Evolutionary conservation across 2,329 filamentous ascomycete species (phyloP).

Genomic region (Didymella pomorum): DNA sequence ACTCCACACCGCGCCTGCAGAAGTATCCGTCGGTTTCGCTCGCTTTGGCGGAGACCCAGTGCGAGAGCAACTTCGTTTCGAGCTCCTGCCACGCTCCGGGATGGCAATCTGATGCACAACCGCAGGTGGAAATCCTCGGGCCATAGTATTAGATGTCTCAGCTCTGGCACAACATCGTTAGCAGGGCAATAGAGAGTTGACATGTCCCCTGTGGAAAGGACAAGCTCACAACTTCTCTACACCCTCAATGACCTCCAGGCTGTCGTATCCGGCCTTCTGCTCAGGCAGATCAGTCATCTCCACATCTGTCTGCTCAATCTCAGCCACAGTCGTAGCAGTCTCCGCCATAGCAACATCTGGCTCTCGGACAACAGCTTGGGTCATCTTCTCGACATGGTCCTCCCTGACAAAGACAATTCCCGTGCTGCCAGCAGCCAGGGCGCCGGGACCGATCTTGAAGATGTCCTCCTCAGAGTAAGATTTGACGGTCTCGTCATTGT

Average conservation of each 20-base stretch:
- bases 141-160: background rate
- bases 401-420: slow-evolving; percentile 87
- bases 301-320: slow-evolving; percentile 5
- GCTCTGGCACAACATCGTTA: slow-evolving; percentile 2
- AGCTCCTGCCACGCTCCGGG: background rate
- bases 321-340: background rate
- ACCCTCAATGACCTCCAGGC: slow-evolving; percentile 39
- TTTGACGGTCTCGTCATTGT: slow-evolving; percentile 87
- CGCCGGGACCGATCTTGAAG: slow-evolving; percentile 69
- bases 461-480: slow-evolving; percentile 72
- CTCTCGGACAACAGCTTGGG: slow-evolving; percentile 59
- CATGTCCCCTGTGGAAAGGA: background rate
- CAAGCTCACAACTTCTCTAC: slow-evolving; percentile 38
- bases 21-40: background rate
- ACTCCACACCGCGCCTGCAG: background rate
- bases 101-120: background rate
- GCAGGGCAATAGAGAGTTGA: slow-evolving; percentile 1
- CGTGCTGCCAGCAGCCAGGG: slow-evolving; percentile 55
- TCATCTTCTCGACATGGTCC: slow-evolving; percentile 65
- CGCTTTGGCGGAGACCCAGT: slow-evolving; percentile 10
- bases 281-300: slow-evolving; percentile 23
- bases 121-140: background rate
- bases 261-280: slow-evolving; percentile 14
- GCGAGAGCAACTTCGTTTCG: slow-evolving; percentile 13
- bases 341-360: slow-evolving; percentile 17